Evolutionary conservation across 2,329 filamentous ascomycete genomes (phyloP), one percentile per base, ranked within the genome.

Genomic region (Pseudofabraea citricarpa): DNA sequence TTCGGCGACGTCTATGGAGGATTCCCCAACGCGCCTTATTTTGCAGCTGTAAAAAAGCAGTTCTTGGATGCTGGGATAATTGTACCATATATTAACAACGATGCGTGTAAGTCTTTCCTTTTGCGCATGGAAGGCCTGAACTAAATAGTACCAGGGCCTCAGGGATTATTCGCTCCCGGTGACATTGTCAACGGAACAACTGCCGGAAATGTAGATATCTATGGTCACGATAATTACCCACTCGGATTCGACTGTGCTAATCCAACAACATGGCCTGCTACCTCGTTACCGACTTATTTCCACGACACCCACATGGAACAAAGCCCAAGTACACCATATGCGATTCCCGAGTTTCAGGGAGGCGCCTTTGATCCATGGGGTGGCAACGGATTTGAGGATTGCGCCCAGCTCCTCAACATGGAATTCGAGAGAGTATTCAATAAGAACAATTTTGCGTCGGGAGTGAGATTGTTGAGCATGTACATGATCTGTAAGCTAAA

Each of bases 351-450:
- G 68, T 85, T 84, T 50, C 82, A 89, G 70, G 84, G 77, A 1
- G 85, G 85, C 18, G 71, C 80, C 0, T 89, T 84, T 47, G 85
- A 89, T 57, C 79, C 81, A 0, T 91, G 85, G 77, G 87, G 85
- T 38, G 86, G 85, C 13, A 35, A 55, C 53, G 84, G 85, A 0
- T 87, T 86, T 39, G 79, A 77, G 3, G 69, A 81, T 44, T 93
- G 88, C 54, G 69, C 75, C 4, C 66, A 70, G 3, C 70, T 90
- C 3, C 66, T 87, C 4, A 85, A 85, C 48, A 69, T 81, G n/a
- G 83, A 90, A 52, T 89, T 88, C 49, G 79, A 85, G 48, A 71
- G 86, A 13, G 81, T 93, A 0, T 88, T 90, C 57, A 87, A 89
- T 63, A 91, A 90, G 71, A 87, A 89, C 52, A 72, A 81, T 40